Conservation (phyloP, 306 rosid species). For the Corylus avellana region DNA sequence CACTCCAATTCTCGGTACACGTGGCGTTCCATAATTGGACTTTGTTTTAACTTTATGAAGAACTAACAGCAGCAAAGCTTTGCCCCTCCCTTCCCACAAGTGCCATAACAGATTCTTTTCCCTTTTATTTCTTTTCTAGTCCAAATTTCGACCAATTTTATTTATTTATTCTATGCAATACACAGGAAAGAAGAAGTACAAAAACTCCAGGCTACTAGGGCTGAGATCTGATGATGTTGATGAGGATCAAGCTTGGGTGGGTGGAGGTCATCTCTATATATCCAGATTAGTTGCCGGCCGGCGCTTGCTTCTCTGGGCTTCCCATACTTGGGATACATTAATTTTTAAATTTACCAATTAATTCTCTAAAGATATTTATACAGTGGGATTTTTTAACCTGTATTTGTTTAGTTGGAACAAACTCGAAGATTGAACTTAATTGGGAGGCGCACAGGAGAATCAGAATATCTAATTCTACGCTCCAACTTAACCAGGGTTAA, state of each 20-base stretch:
- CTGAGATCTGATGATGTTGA: slow-evolving; percentile 40
- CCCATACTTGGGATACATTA: slow-evolving; percentile 25
- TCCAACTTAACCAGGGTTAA: slow-evolving; percentile 11
- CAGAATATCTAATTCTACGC: slow-evolving; percentile 1
- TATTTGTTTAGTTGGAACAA: slow-evolving; percentile 6
- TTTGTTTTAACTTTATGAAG: slow-evolving; percentile 25
- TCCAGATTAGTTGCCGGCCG: slow-evolving; percentile 31
- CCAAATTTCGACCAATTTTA: background rate
- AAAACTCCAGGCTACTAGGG: slow-evolving; percentile 45
- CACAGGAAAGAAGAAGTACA: too few relatives aligned
- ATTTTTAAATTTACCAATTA: background rate
- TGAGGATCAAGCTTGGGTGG: slow-evolving; percentile 29
- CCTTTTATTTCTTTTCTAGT: background rate
- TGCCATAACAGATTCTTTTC: background rate
- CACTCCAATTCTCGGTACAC: slow-evolving; percentile 8
- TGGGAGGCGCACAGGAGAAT: background rate
- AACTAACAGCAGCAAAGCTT: slow-evolving; percentile 13
- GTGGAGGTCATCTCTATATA: slow-evolving; percentile 11
- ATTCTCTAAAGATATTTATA: background rate
- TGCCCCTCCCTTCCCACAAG: background rate
- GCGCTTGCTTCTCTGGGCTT: slow-evolving; percentile 36
- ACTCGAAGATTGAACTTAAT: background rate
- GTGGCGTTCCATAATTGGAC: slow-evolving; percentile 31
- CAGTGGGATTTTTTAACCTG: background rate
- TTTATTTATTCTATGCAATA: background rate